Evolutionary conservation across 1,284 basidiomycete genomes (phyloP).

Genomic region (Irpex rosettiformis): DNA sequence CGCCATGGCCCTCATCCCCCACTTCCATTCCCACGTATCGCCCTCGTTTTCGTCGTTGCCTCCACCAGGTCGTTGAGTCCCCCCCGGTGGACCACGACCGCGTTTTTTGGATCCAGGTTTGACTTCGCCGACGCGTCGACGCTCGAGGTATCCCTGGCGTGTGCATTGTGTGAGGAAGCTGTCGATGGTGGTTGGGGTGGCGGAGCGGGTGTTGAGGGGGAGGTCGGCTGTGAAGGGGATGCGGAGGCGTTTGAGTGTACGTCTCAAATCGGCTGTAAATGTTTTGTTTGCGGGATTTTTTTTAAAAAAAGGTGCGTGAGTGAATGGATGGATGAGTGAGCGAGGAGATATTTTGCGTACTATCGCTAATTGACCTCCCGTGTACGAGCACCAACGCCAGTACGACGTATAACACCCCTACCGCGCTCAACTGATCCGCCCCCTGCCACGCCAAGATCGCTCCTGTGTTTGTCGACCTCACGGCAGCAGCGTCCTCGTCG

Average conservation of each 20-base stretch:
- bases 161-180: constrained; percentile 52
- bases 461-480: constrained; percentile 42
- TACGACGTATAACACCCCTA: constrained; percentile 68
- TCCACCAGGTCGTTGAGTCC: constrained; percentile 39
- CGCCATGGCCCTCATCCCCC: constrained; percentile 69
- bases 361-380: constrained; percentile 61
- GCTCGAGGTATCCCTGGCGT: constrained; percentile 69
- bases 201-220: constrained; percentile 45
- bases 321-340: too few species aligned
- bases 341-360: constrained; percentile 45
- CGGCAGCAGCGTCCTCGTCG: constrained; percentile 32
- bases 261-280: constrained; percentile 60
- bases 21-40: constrained; percentile 67
- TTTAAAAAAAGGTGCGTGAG: too few species aligned
- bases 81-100: constrained; percentile 34
- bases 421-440: constrained; percentile 55
- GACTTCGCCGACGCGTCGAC: constrained; percentile 31
- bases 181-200: constrained; percentile 51
- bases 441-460: constrained; percentile 68
- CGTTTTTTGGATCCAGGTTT: constrained; percentile 41
- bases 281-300: too few species aligned
- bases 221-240: constrained; percentile 43
- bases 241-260: constrained; percentile 58
- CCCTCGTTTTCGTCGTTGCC: constrained; percentile 42
- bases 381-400: constrained; percentile 70